phyloP scores from a whole-genome alignment of 352 stramenopile genomes.

The Phytopythium aichiense region DNA sequence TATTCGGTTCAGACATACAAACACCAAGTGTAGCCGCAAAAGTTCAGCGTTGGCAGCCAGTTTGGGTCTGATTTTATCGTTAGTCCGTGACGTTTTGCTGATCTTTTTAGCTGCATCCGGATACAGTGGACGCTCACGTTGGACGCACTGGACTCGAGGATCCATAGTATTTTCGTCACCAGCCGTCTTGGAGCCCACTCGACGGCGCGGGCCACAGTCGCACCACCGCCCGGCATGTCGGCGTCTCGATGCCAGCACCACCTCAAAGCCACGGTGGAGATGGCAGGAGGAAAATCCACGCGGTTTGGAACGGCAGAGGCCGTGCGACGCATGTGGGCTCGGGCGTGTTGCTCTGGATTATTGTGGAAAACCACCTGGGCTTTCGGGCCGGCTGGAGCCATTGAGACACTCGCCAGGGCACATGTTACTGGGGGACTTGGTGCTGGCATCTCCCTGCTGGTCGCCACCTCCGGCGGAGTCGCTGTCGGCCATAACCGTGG shows the following conservation, averaged over 20 bases:
- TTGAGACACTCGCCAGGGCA: neutral
- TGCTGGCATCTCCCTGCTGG: neutral
- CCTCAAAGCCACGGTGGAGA: neutral
- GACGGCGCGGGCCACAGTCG: slow-evolving; percentile 6
- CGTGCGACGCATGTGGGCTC: neutral
- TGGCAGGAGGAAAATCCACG: slow-evolving; percentile 3
- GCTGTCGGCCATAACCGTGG: neutral
- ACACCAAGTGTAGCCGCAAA: neutral
- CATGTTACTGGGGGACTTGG: neutral
- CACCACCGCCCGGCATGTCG: slow-evolving; percentile 1
- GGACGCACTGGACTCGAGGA: neutral
- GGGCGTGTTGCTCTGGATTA: neutral
- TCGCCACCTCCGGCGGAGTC: neutral
- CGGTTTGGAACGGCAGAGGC: neutral
- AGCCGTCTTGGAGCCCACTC: neutral
- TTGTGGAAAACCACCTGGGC: neutral
- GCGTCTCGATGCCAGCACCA: neutral
- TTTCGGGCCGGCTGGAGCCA: neutral
- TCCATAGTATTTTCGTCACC: neutral
- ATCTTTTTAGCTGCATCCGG: neutral
- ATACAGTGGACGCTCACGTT: neutral
- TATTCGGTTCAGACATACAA: slow-evolving; percentile 1
- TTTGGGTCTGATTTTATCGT: neutral
- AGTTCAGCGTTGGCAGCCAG: neutral
- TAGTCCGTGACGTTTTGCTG: neutral